Percentiles rank a stretch among this genome's conserved stretches.
phyloP scores from a whole-genome alignment of 2,329 filamentous ascomycete species.

The Cytospora piceicola region DNA sequence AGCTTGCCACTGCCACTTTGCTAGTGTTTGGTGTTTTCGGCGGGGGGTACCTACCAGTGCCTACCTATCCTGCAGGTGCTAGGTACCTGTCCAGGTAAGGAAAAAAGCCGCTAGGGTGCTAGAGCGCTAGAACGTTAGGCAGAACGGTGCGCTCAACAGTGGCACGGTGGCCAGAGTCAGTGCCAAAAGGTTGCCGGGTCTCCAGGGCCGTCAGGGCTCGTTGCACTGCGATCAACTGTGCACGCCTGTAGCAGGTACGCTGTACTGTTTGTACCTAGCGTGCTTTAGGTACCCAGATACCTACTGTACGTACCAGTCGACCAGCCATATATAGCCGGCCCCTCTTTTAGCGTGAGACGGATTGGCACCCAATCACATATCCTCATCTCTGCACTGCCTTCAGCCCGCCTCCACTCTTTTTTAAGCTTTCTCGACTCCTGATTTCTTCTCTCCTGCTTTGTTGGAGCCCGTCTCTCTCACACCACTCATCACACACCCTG shows the following conservation, averaged over 20 bases:
- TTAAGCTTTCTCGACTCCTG: conserved; percentile 7
- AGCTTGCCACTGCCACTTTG: conserved; percentile 3
- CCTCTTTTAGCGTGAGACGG: conserved; percentile 22
- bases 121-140: not conserved
- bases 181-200: not conserved
- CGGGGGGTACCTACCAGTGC: conserved; percentile 11
- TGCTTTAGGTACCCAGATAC: not conserved
- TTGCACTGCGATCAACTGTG: no score
- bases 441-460: not conserved
- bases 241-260: no score
- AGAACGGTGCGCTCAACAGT: conserved; percentile 1
- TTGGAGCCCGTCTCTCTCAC: not conserved
- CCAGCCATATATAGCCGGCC: not conserved
- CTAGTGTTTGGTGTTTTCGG: conserved; percentile 10
- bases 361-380: conserved; percentile 16
- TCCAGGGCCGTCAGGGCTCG: not conserved
- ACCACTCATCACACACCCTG: not conserved
- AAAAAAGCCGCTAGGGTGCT: not conserved
- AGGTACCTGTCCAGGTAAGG: conserved; percentile 5
- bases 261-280: no score
- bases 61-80: not conserved
- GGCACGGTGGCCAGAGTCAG: not conserved
- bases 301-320: not conserved
- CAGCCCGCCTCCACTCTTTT: conserved; percentile 17
- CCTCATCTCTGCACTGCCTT: conserved; percentile 17